Base-by-base conservation (phyloP, 768 basidiomycete species). In the Cubamyces lactineus region DNA sequence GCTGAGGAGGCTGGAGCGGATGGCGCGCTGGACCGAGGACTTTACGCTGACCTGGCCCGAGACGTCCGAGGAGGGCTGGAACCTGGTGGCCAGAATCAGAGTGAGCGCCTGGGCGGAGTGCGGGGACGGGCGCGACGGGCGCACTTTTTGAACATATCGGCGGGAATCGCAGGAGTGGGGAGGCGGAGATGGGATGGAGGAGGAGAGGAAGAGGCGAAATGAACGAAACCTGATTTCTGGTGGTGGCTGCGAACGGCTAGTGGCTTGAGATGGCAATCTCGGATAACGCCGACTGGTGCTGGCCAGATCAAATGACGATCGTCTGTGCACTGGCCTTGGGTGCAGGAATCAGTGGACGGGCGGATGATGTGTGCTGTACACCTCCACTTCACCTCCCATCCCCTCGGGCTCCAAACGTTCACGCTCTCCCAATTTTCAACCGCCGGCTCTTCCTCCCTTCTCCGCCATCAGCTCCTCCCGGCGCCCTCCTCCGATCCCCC, bases 31-130 rank as follows among this genome's bases (percentile, higher is more conserved):
- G 7, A 94, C 88, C 24, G 96, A 98, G 38, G 93, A 87, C 75
- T 98, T 98, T 61, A 98, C 84, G 41, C 91, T 90, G 13, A 94
- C 94, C 67, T 95, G 93, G 38, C 91, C 88, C 46, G 94, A 83
- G 66, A 98, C 87, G 71, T 99, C 96, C 23, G 89, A 82, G 21
- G 87, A 80, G 28, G 88, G 80, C 41, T 79, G 80, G 74, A 92
- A 92, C 74, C 90, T 92, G 67, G 5, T 41, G 26, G 19, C 21
- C 30, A 26, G 21, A 8, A 24, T 51, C 30, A 26, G 21, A 8
- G 38, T 51, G 41, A 43, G 49, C 47, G 23, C 39, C 52, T 53
- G 46, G 34, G 13, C 28, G 7, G 5, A 12, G 13, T 17, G n/a
- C 42, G 23, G 26, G 2, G 50, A 40, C 26, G 42, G 21, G 26